Evolutionary conservation across 768 basidiomycete genomes (phyloP).

Genomic region (Boletus sensibilis): DNA sequence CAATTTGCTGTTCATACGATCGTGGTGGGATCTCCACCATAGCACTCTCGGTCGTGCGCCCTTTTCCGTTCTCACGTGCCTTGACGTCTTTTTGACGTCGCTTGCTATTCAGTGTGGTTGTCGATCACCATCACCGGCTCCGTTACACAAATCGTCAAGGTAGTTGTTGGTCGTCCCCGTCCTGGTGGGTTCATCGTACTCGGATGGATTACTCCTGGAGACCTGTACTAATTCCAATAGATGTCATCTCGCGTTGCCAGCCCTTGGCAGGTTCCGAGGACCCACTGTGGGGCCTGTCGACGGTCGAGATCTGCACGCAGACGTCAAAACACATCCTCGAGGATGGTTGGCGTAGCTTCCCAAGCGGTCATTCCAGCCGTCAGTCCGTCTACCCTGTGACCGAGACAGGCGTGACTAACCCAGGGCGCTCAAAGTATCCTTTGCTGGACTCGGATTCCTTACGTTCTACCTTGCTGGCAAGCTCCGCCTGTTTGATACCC

Average conservation of each 20-base stretch:
- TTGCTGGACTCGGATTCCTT: conserved; percentile 90
- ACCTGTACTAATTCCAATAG: conserved; percentile 7
- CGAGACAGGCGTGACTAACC: not conserved
- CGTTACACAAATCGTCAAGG: conserved; percentile 79
- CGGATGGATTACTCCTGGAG: not conserved
- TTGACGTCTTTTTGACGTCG: not conserved
- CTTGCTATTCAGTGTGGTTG: conserved; percentile 51
- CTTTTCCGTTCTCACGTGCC: not conserved
- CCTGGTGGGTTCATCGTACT: conserved; percentile 50
- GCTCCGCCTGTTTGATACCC: conserved; percentile 79
- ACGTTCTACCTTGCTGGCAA: conserved; percentile 89
- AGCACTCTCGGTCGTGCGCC: conserved; percentile 37
- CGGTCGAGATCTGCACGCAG: conserved; percentile 74
- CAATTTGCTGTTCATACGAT: conserved; percentile 68
- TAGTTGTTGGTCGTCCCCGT: conserved; percentile 85
- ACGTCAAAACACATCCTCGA: conserved; percentile 52
- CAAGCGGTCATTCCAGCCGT: conserved; percentile 89
- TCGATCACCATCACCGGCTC: conserved; percentile 71
- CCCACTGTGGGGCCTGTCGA: conserved; percentile 68
- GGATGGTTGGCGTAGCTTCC: conserved; percentile 91
- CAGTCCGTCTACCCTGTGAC: conserved; percentile 26
- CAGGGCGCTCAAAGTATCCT: conserved; percentile 58
- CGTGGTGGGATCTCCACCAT: conserved; percentile 88
- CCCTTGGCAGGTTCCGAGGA: conserved; percentile 64
- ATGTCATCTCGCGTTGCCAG: conserved; percentile 48